Percentiles rank a stretch among this genome's conserved stretches.
These are phyloP conservation scores for Barbarea vulgaris DNA, from an alignment of 345 rosid species.

Conservation along the genomic window DNA sequence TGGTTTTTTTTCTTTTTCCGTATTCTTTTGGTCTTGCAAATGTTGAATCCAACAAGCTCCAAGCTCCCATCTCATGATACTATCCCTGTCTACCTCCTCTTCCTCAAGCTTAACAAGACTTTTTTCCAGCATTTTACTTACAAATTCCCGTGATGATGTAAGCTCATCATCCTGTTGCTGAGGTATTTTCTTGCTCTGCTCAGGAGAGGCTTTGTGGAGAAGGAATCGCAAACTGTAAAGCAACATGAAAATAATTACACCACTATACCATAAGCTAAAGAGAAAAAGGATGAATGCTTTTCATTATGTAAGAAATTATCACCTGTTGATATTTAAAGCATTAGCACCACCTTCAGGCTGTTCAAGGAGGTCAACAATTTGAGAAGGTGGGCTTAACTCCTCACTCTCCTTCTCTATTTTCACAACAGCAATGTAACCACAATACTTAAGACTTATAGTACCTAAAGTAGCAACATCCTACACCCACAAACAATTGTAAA, in stretches of 20 bases:
- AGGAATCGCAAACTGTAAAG: conserved; percentile 81
- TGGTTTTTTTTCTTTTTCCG: conserved; percentile 81
- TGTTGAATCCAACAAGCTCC: conserved; percentile 99
- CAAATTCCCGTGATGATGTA: conserved; percentile 56
- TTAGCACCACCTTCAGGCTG: conserved; percentile 98
- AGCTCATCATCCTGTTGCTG: conserved; percentile 63
- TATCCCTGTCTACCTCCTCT: conserved; percentile 53
- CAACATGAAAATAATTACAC: conserved; percentile 15
- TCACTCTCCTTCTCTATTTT: conserved; percentile 63
- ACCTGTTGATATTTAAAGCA: conserved; percentile 98
- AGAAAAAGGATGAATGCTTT: conserved; percentile 3
- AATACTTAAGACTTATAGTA: conserved; percentile 71
- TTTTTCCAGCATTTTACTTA: conserved; percentile 75
- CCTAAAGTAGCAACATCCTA: conserved; percentile 91
- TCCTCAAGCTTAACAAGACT: conserved; percentile 83
- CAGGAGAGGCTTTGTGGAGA: conserved; percentile 63
- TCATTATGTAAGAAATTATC: background rate
- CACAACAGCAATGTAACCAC: conserved; percentile 82
- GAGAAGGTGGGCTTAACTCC: conserved; percentile 52
- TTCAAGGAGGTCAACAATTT: conserved; percentile 70
- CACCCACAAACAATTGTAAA: conserved; percentile 37
- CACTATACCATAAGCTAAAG: conserved; percentile 7
- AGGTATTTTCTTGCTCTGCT: conserved; percentile 49
- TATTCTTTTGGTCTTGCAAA: conserved; percentile 87
- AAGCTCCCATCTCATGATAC: conserved; percentile 94